Base-by-base conservation (phyloP, 768 basidiomycete species). In the Nevesoporus exiguus region DNA sequence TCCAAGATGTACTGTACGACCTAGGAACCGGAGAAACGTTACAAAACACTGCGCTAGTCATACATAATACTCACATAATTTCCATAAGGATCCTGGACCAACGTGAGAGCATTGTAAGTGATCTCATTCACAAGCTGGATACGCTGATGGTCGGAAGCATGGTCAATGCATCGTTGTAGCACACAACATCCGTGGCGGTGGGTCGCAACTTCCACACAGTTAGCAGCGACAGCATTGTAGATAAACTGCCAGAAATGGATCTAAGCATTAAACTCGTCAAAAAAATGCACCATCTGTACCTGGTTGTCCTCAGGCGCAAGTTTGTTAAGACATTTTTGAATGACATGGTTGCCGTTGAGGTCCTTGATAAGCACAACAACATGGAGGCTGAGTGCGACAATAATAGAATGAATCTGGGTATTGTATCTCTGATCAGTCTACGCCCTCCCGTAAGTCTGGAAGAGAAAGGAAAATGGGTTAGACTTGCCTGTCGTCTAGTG, bases 291-390 rank as follows among this genome's bases (percentile, higher is more conserved):
- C 34, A 15, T 36, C 14, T 65, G 17, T 71, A 88, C 93, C 81
- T 98, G 96, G 72, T 99, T 99, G 73, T 99, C 97, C 68, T 99
- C 97, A 1, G 97, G 93, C 42, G 91, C 90, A 60, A 99, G 79
- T 74, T 96, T 94, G 79, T 99, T 99, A 64, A 99, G 76, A 74
- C 97, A 99, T 74, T 99, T 99, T 73, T 99, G 97, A 59, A 98
- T 97, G 69, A 98, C 95, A 70, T 98, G 92, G 66, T 96, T 96
- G 48, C 93, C 93, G 67, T 96, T 96, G 66, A 96, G 76, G 71
- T 95, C 97, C 81, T 98, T 99, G 85, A 99, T 99, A 62, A 99
- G 82, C 60, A 95, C 94, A 30, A 99, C 97, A 64, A 99, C 97
- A 71, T 98, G 95, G 54, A 97, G 80, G 75, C 93, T 96, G 65